These are phyloP conservation scores for Chalciporus sphaerocephalus DNA, from an alignment of 768 basidiomycete genomes.

Conservation along the genomic window DNA sequence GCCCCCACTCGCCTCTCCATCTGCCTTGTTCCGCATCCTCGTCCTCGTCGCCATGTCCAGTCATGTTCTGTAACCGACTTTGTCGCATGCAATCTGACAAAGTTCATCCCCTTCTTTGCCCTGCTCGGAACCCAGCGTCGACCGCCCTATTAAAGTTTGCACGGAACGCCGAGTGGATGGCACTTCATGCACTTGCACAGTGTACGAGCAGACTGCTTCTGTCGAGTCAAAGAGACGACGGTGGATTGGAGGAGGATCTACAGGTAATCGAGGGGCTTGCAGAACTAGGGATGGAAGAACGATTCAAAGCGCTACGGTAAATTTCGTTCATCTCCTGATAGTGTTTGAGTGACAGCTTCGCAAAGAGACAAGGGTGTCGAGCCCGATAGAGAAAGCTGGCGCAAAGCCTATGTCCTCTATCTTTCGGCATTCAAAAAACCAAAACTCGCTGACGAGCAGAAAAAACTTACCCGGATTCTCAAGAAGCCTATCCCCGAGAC, in stretches of 20 bases:
- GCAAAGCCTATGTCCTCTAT: slow-evolving; percentile 55
- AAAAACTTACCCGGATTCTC: slow-evolving; percentile 54
- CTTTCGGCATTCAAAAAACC: slow-evolving; percentile 63
- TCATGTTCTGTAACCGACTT: slow-evolving; percentile 75
- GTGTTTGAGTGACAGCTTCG: background rate
- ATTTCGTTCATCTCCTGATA: background rate
- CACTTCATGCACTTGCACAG: slow-evolving; percentile 64
- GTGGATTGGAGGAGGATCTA: slow-evolving; percentile 41
- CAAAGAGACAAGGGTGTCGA: slow-evolving; percentile 38
- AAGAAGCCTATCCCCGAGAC: slow-evolving; percentile 45
- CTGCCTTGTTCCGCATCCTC: slow-evolving; percentile 50
- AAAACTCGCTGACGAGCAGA: slow-evolving; percentile 43
- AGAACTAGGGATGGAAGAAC: slow-evolving; percentile 71
- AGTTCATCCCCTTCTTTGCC: slow-evolving; percentile 69
- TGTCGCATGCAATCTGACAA: slow-evolving; percentile 64
- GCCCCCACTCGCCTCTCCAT: slow-evolving; percentile 39
- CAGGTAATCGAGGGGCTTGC: slow-evolving; percentile 59
- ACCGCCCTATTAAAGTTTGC: slow-evolving; percentile 57
- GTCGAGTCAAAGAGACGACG: slow-evolving; percentile 44
- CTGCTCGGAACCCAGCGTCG: slow-evolving; percentile 67
- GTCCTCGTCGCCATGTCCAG: slow-evolving; percentile 45
- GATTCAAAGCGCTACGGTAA: slow-evolving; percentile 36
- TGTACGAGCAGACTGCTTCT: slow-evolving; percentile 62
- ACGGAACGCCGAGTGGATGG: slow-evolving; percentile 61
- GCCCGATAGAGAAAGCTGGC: slow-evolving; percentile 66